Conservation (phyloP, 768 basidiomycete species). For the Boletus sensibilis region DNA sequence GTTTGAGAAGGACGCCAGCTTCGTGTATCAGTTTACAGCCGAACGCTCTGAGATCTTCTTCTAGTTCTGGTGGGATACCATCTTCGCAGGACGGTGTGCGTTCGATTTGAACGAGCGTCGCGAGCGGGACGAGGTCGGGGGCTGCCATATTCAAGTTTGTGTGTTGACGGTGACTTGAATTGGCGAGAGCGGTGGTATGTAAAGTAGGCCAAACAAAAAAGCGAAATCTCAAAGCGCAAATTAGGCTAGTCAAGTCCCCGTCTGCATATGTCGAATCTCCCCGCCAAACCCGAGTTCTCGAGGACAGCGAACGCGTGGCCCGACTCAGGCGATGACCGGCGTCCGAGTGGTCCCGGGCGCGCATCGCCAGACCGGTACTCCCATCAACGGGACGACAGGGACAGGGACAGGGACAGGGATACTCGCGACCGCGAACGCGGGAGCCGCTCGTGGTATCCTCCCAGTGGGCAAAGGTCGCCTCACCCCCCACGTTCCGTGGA, state of each 20-base stretch:
- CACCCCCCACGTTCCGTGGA: conserved; percentile 14
- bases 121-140: conserved; percentile 72
- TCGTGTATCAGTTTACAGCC: conserved; percentile 96
- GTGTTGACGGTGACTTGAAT: too few relatives aligned
- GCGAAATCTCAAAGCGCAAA: background rate
- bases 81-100: conserved; percentile 80
- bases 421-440: conserved; percentile 23
- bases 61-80: conserved; percentile 76
- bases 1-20: conserved; percentile 86
- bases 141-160: conserved; percentile 37
- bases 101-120: conserved; percentile 74
- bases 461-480: conserved; percentile 18
- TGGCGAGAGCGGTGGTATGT: background rate
- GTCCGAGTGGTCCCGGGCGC: conserved; percentile 15
- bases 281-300: conserved; percentile 32
- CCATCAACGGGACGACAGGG: conserved; percentile 25
- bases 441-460: conserved; percentile 14
- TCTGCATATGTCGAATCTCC: conserved; percentile 29
- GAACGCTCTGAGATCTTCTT: conserved; percentile 85
- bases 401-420: conserved; percentile 23
- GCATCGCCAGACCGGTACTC: conserved; percentile 27
- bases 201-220: conserved; percentile 26
- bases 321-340: conserved; percentile 26
- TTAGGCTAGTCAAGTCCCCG: background rate
- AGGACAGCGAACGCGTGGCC: conserved; percentile 19